Base-by-base conservation (phyloP, 306 rosid genomes). In the Erythrophleum fordii region DNA sequence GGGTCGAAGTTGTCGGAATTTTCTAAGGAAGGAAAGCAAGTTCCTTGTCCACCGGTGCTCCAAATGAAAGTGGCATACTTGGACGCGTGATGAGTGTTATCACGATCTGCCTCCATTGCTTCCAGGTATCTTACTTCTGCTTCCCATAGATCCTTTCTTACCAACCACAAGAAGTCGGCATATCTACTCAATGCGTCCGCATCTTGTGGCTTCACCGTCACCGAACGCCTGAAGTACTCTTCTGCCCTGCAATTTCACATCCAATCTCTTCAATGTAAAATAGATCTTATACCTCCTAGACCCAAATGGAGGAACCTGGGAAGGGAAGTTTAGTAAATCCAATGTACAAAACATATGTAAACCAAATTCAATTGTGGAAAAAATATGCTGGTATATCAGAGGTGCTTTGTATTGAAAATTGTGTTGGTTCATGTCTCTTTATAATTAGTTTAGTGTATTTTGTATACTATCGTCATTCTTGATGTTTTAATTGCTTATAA, bases 21-120 rank as follows among this genome's bases (percentile, higher is more conserved):
- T 78, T 77, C 87, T 5, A 74, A 59, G 72, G 75, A 29, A 46
- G 97, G 88, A 56, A 83, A 83, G 82, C 88, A 82, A 72, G 87
- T 85, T 25, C 87, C 94, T 23, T 85, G 87, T 26, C 89, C 97
- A 55, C 90, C 90, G 0, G 87, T 84, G 77, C 52, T 86, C 98
- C 97, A 94, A 20, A 90, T 86, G 78, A 94, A 94, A 82, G 77
- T 72, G 59, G 95, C 93, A 17, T 87, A 94, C 70, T 83, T 92
- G 37, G 97, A 88, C 73, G 87, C 77, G 60, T 86, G 72, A 29
- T 70, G 82, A 48, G 89, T 49, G 85, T 83, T 91, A 18, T 48
- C 68, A 7, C 94, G 91, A 25, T 90, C 97, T 14, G 70, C 88
- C 35, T 92, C 84, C 77, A 91, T n/a, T 72, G 97, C 90, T 88